Base-by-base conservation (phyloP, 1,284 basidiomycete species). In the Puccinia polysora region DNA sequence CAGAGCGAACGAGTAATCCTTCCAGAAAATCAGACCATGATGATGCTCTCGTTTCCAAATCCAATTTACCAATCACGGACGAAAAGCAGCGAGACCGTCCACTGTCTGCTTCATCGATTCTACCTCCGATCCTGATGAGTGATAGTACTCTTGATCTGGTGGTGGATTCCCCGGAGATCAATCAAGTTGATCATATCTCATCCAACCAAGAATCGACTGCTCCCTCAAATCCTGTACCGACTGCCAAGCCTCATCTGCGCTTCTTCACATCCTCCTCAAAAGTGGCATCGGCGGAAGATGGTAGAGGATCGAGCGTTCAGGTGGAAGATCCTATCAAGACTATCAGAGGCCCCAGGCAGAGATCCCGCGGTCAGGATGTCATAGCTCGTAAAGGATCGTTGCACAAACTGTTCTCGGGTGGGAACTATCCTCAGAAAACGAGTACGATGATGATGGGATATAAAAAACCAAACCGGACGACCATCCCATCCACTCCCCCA, bases 331-430 rank as follows among this genome's bases (percentile, higher is more conserved):
- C 47, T 14, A 38, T 6, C 23, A 69, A 69, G 38, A 58, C 43
- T n/a, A 23, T 55, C n/a, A 55, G 52, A 53, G 64, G 34, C 32
- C 53, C 23, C n/a, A 43, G 43, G 23, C 32, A 45, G 52, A 59
- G 43, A 40, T 30, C 49, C 30, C 28, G 47, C 30, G 40, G 59
- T 18, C 56, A 71, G 40, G 58, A 71, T 52, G 58, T 47, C 34
- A 71, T 71, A 58, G 23, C 55, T 30, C 68, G 49, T 10, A 60
- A 71, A 55, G 32, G 40, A 23, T 60, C 68, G 15, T 45, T 71
- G 18, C 68, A 71, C 23, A 71, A 62, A 49, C 32, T 60, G 15
- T 71, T 71, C 20, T 56, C 56, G 47, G 36, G 47, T 23, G 53
- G 5, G 32, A 23, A 47, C 18, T 15, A 63, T 32, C 45, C 45